Evolutionary conservation across 352 stramenopile species (phyloP).

Genomic region (Peronospora farinosa): DNA sequence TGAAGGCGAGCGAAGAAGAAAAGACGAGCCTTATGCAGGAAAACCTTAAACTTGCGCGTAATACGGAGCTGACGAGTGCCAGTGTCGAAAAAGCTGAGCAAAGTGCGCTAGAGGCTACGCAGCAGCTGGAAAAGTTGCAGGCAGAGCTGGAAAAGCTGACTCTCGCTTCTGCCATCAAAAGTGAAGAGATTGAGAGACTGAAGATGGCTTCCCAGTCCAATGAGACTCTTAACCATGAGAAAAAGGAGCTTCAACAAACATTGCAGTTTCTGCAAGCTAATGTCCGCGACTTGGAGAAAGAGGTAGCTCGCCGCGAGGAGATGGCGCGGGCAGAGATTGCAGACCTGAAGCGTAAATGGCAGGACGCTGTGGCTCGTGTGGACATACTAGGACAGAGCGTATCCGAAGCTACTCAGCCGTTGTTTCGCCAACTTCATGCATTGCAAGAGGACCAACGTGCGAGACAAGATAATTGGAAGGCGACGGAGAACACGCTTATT

Average conservation of each 20-base stretch:
- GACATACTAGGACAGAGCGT: slow-evolving; percentile 63
- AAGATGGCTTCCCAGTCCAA: slow-evolving; percentile 44
- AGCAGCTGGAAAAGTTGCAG: slow-evolving; percentile 24
- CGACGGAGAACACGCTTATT: slow-evolving; percentile 38
- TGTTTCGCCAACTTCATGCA: slow-evolving; percentile 62
- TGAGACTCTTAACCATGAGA: slow-evolving; percentile 44
- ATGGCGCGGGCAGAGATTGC: slow-evolving; percentile 45
- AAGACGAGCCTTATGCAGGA: slow-evolving; percentile 38
- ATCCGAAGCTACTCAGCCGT: slow-evolving; percentile 65
- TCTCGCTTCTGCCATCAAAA: slow-evolving; percentile 30
- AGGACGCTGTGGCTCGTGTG: slow-evolving; percentile 60
- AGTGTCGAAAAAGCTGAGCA: slow-evolving; percentile 35
- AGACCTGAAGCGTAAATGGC: slow-evolving; percentile 73
- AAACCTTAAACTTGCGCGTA: slow-evolving; percentile 27
- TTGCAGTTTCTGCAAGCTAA: slow-evolving; percentile 58
- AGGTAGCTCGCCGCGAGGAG: slow-evolving; percentile 53
- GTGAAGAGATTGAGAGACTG: slow-evolving; percentile 33
- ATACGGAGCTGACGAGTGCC: slow-evolving; percentile 18
- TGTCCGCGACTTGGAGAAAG: slow-evolving; percentile 45
- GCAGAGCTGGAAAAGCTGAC: slow-evolving; percentile 27
- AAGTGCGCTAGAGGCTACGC: slow-evolving; percentile 11
- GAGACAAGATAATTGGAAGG: slow-evolving; percentile 52
- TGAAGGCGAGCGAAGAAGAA: slow-evolving; percentile 47
- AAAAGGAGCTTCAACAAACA: slow-evolving; percentile 51
- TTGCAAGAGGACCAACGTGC: slow-evolving; percentile 61